Percentiles rank a stretch among this genome's conserved stretches.
phyloP scores from a whole-genome alignment of 1,284 basidiomycete species.

The Vanrija humicola region DNA sequence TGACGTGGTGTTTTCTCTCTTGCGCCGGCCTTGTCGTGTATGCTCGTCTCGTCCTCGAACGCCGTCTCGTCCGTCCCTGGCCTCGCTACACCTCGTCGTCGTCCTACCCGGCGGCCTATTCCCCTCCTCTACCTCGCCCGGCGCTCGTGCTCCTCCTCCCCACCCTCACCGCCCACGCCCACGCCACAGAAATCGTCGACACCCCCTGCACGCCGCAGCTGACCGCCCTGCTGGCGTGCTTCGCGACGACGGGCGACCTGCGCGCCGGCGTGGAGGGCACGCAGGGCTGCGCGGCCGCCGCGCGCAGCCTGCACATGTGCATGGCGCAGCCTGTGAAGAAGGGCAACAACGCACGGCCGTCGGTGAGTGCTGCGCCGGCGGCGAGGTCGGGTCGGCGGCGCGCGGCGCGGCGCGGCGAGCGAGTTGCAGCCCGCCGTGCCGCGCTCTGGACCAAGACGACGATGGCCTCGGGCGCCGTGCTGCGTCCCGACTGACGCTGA shows the following conservation, averaged over 20 bases:
- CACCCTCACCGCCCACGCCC: neutral
- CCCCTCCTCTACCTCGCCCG: too few species aligned
- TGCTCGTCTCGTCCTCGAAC: neutral
- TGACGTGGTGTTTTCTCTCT: neutral
- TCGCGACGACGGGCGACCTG: constrained; percentile 76
- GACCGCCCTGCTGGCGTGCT: constrained; percentile 80
- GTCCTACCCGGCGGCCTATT: too few species aligned
- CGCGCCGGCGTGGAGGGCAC: constrained; percentile 51
- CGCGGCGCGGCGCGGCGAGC: too few species aligned
- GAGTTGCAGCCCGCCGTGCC: too few species aligned
- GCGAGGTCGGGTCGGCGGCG: neutral
- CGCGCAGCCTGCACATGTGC: constrained; percentile 70
- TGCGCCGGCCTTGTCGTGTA: neutral
- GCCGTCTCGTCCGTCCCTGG: neutral
- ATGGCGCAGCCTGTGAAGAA: constrained; percentile 54
- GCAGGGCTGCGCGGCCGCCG: constrained; percentile 61
- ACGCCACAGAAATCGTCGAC: constrained; percentile 52
- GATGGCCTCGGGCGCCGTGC: too few species aligned
- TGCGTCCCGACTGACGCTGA: too few species aligned
- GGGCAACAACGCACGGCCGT: neutral
- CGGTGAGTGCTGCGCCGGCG: constrained; percentile 11
- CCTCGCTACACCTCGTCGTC: too few species aligned
- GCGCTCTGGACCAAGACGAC: too few species aligned
- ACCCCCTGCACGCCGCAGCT: constrained; percentile 72
- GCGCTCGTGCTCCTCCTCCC: neutral